These are phyloP conservation scores for Podaxis sp. DNA, from an alignment of 768 basidiomycete species.

Conservation along the genomic window DNA sequence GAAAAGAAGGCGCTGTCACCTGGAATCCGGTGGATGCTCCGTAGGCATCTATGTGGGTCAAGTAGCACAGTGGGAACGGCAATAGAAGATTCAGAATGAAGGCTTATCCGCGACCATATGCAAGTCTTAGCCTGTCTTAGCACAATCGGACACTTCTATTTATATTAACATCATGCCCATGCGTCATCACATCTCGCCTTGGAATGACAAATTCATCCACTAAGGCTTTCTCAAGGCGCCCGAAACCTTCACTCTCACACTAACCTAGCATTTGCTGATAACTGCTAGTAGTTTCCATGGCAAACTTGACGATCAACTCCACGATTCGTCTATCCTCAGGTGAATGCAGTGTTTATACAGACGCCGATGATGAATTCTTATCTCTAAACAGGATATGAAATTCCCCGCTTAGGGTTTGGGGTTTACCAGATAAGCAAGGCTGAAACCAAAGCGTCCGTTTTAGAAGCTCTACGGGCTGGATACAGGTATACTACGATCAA, in stretches of 20 bases:
- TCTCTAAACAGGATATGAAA: slow-evolving; percentile 7
- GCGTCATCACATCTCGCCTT: not conserved
- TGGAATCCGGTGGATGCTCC: slow-evolving; percentile 77
- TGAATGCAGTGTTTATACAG: not conserved
- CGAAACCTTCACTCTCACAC: not conserved
- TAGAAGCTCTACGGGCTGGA: slow-evolving; percentile 12
- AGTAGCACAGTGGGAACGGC: not conserved
- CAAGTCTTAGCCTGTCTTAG: not conserved
- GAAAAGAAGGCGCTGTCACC: slow-evolving; percentile 61
- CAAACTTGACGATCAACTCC: slow-evolving; percentile 15
- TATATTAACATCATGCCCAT: not conserved
- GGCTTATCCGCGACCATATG: not conserved
- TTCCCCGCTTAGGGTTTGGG: slow-evolving; percentile 13
- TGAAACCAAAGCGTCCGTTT: slow-evolving; percentile 5
- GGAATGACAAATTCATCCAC: not conserved
- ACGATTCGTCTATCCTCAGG: slow-evolving; percentile 21
- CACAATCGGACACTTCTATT: not conserved
- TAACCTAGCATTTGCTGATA: too few species aligned
- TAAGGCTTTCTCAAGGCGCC: too few species aligned
- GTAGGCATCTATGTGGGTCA: slow-evolving; percentile 13
- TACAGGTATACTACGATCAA: slow-evolving; percentile 12
- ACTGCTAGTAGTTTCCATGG: not conserved
- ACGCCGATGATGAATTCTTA: not conserved
- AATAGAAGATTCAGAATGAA: not conserved
- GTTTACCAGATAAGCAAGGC: slow-evolving; percentile 11